These are phyloP conservation scores for Seiridium unicorne DNA, from an alignment of 2,329 filamentous ascomycete species.

Conservation along the genomic window DNA sequence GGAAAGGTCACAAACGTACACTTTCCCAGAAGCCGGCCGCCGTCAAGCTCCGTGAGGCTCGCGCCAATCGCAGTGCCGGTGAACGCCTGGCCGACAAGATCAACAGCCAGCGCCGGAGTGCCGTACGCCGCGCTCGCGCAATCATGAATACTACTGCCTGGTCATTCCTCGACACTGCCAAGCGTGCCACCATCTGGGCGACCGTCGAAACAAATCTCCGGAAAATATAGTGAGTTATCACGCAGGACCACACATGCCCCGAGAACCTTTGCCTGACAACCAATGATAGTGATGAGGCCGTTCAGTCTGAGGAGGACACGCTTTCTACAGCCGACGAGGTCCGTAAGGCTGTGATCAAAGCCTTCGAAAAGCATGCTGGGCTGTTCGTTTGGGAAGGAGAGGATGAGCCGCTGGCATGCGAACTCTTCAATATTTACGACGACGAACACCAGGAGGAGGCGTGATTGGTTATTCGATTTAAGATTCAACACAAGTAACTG, in stretches of 20 bases:
- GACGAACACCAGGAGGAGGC: no score
- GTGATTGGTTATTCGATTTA: not conserved
- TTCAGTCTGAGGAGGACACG: not conserved
- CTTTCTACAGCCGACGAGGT: not conserved
- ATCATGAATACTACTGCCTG: not conserved
- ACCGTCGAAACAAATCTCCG: not conserved
- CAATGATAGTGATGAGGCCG: not conserved
- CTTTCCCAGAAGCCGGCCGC: slow-evolving; percentile 1
- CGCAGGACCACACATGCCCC: no score
- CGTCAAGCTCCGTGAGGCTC: not conserved
- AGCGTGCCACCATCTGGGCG: not conserved
- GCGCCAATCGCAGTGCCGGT: not conserved
- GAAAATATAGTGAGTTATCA: not conserved
- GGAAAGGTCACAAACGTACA: not conserved
- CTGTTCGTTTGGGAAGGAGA: not conserved
- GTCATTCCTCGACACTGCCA: not conserved
- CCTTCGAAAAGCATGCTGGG: not conserved
- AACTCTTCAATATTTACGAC: not conserved
- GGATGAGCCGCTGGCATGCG: not conserved
- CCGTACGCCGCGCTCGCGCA: not conserved
- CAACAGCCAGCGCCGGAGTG: not conserved
- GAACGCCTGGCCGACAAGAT: slow-evolving; percentile 1
- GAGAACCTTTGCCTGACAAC: not conserved
- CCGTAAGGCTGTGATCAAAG: not conserved
- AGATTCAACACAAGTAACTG: not conserved